Base-by-base conservation (phyloP, 2,329 filamentous ascomycete genomes). In the Pseudopyricularia javanii region DNA sequence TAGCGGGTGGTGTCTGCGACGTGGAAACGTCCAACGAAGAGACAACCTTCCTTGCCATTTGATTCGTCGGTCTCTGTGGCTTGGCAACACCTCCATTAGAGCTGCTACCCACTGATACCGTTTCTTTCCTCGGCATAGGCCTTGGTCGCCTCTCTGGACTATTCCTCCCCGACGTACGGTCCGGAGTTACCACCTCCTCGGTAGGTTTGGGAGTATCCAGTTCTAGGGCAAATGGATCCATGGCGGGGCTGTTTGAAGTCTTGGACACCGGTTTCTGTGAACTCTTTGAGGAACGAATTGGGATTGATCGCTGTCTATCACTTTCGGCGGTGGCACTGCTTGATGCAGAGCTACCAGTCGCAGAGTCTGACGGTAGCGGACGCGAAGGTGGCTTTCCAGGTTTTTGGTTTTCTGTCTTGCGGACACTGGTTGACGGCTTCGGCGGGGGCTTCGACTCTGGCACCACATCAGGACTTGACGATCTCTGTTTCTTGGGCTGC, bases 401-500 rank as follows among this genome's bases (percentile, higher is more conserved):
- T 15, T 30, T 49, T 11, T 14, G 8, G 7, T 17, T 32, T 49
- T 30, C 24, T n/a, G 26, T 17, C 17, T 32, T n/a, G 28, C 47
- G 47, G 24, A 11, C 47, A 7, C 4, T 28, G 9, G 24, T 11
- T 20, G 47, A 32, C 15, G 47, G 30, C 11, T n/a, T 33, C 17
- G 26, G 47, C 26, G 47, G 28, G 15, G 14, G 47, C 8, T 9
- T 15, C 32, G 47, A 49, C 8, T 30, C 15, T 4, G 50, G 35
- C 34, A 33, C 15, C 14, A 49, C 32, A 26, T 54, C 53, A n/a
- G 53, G 53, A n/a, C 53, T 54, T 7, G 53, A 54, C 11, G 53
- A 54, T n/a, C 53, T 45, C 28, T 54, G 53, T n/a, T 54, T 55
- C 35, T 55, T 55, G 8, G 47, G 30, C 50, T 47, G 28, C 8